Percentiles rank a stretch among this genome's conserved stretches.
Conservation (phyloP, 2,329 filamentous ascomycete species). For the Scedosporium boydii region DNA sequence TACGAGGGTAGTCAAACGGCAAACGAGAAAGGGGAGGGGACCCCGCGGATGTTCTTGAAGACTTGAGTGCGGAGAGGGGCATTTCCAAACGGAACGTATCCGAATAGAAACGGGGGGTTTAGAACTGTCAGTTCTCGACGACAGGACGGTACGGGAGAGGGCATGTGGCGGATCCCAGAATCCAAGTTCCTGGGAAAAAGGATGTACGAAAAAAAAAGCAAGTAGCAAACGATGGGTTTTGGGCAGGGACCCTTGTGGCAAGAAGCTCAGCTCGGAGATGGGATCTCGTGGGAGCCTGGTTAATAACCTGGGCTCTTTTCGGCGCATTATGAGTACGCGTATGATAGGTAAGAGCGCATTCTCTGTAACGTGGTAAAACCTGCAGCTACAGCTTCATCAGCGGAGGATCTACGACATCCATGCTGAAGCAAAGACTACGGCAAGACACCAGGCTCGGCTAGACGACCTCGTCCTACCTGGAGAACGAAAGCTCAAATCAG, state of each 20-base stretch:
- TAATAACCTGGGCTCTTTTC: not conserved
- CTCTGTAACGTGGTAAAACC: constrained; percentile 2
- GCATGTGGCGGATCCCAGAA: not conserved
- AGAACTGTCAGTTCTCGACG: not conserved
- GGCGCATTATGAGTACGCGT: not conserved
- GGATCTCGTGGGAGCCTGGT: not conserved
- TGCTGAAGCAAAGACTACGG: not conserved
- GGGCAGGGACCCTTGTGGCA: not conserved
- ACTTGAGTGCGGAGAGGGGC: not conserved
- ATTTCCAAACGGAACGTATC: not conserved
- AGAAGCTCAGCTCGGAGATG: not conserved
- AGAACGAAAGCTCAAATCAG: too few relatives aligned
- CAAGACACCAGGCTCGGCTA: too few relatives aligned
- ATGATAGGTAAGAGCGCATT: not conserved
- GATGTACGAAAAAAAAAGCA: constrained; percentile 4
- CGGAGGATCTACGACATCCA: constrained; percentile 1
- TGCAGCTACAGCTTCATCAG: constrained; percentile 5
- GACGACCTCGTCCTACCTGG: too few relatives aligned
- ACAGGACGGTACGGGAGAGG: not conserved
- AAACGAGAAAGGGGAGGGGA: too few relatives aligned
- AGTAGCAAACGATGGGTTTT: not conserved
- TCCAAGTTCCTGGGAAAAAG: constrained; percentile 3
- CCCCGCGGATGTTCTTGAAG: not conserved
- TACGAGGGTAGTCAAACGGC: too few relatives aligned
- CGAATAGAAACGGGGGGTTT: not conserved